Evolutionary conservation across 2,329 filamentous ascomycete genomes (phyloP), one percentile per base, ranked within the genome.

Genomic region (Stagonosporopsis chrysanthemi): DNA sequence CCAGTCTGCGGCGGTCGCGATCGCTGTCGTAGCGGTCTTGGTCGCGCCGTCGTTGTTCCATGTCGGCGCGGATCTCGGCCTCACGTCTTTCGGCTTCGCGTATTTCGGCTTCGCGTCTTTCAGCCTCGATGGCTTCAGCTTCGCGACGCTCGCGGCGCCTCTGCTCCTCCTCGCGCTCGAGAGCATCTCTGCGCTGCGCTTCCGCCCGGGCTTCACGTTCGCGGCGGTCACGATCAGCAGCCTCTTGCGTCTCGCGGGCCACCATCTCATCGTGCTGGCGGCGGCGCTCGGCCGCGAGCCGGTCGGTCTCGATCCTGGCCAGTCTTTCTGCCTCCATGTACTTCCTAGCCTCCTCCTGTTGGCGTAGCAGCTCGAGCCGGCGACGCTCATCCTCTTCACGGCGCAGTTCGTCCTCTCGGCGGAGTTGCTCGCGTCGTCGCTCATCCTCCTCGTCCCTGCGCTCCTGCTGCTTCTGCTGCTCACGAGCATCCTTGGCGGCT

Each of bases 401-500:
- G 2, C 63, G 66, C 35, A 52, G 33, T 40, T 68, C 68, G 2
- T 68, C 67, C 12, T 67, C 62, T 17, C 50, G 60, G 15, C 54
- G 54, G 42, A 63, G 60, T 44, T 66, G 62, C 36, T 73, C 70
- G 23, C 58, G 66, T 7, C 62, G 60, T 28, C 64, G 67, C 11
- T 68, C 67, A 7, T 74, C 70, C 19, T 71, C 67, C 19, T 69
- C 68, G 3, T 72, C 70, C 23, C 69, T 64, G 19, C 60, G 60
- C 14, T 57, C 59, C 26, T 67, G 60, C 35, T 65, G 57, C 23
- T 68, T 74, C 6, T 68, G 68, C 17, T 65, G 70, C 46, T 77
- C 74, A 28, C 74, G 74, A 28, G 73, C 67, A 51, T 84, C 83
- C 50, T 81, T 82, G 28, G 81, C 77, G 33, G 75, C 77, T 70